Evolutionary conservation across 352 stramenopile genomes (phyloP).

Genomic region (Blastocystis sp.): DNA sequence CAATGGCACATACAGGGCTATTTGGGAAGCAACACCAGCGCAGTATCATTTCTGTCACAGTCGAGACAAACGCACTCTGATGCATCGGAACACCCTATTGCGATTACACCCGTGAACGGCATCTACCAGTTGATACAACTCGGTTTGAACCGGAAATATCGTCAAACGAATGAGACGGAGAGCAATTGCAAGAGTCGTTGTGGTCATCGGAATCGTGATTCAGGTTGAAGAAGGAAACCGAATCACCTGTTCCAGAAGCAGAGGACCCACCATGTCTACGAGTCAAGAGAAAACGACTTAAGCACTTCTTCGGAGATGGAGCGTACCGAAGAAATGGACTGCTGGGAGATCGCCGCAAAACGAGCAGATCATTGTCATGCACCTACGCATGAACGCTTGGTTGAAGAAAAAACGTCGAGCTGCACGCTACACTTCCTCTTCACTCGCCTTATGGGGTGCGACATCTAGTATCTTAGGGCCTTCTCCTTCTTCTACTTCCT

Average conservation of each 20-base stretch:
- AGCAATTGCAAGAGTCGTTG: not conserved
- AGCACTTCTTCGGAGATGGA: not conserved
- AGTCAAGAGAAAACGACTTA: not conserved
- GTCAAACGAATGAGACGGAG: not conserved
- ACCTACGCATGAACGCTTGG: not conserved
- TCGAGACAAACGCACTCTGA: not conserved
- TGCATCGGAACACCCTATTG: not conserved
- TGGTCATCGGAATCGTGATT: not conserved
- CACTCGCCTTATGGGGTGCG: not conserved
- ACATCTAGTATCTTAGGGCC: not conserved
- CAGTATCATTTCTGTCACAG: not conserved
- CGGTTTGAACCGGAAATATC: not conserved
- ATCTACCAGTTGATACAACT: not conserved
- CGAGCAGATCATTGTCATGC: not conserved
- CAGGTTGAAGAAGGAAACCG: not conserved
- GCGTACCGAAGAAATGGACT: slow-evolving; percentile 6
- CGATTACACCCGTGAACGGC: too few species aligned
- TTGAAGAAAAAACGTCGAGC: not conserved
- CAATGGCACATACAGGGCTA: too few species aligned
- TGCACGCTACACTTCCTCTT: slow-evolving; percentile 16
- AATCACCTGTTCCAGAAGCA: not conserved
- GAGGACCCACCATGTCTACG: not conserved
- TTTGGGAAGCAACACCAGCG: too few species aligned
- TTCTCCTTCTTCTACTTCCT: not conserved
- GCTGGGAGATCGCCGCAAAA: not conserved